Conservation (phyloP, 306 rosid species). For the Spatholobus suberectus region DNA sequence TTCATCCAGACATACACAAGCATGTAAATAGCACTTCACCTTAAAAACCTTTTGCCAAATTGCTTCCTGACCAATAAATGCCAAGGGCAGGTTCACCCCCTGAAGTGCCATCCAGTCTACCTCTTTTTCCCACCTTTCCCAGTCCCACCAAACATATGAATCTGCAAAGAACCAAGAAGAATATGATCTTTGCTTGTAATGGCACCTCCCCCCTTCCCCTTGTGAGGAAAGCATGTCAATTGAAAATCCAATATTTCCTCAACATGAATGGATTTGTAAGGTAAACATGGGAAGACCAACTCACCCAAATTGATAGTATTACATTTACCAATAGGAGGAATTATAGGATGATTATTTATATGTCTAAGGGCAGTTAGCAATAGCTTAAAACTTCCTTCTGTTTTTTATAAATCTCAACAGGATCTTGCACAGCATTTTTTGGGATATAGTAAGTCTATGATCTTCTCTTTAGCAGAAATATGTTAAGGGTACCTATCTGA, state of each 20-base stretch:
- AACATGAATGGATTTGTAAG: slow-evolving; percentile 5
- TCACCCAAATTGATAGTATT: background rate
- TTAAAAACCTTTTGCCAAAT: slow-evolving; percentile 91
- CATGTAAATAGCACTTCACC: slow-evolving; percentile 53
- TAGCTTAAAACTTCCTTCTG: background rate
- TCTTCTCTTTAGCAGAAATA: slow-evolving; percentile 23
- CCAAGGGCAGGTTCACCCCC: slow-evolving; percentile 93
- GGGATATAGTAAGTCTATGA: background rate
- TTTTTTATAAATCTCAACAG: background rate
- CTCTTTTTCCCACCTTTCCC: slow-evolving; percentile 99
- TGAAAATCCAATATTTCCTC: slow-evolving; percentile 19
- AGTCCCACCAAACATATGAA: slow-evolving; percentile 99
- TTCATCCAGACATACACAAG: background rate
- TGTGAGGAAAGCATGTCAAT: slow-evolving; percentile 9
- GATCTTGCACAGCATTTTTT: slow-evolving; percentile 1
- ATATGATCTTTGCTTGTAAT: slow-evolving; percentile 2
- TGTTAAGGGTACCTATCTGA: slow-evolving; percentile 5
- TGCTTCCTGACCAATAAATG: slow-evolving; percentile 94
- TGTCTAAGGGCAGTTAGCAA: background rate
- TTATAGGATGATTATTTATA: background rate
- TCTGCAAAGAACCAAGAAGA: slow-evolving; percentile 58
- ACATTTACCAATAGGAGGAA: background rate
- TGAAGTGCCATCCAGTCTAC: slow-evolving; percentile 99
- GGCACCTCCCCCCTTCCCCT: background rate
- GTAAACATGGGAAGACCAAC: background rate